Percentiles rank a stretch among this genome's conserved stretches.
phyloP scores from a whole-genome alignment of 805 yeast genomes.

The Scheffersomyces coipomensis region DNA sequence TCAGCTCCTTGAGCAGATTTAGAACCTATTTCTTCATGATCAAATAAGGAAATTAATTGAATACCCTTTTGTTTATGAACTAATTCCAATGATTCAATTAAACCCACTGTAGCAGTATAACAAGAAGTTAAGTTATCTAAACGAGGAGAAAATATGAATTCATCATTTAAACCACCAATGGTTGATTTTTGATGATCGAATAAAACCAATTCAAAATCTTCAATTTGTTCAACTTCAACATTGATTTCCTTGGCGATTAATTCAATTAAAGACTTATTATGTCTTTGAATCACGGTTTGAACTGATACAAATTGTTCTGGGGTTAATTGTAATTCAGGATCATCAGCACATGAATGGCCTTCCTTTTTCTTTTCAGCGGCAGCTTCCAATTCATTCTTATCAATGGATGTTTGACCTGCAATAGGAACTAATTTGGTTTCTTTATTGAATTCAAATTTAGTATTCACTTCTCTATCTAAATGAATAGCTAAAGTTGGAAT shows the following conservation, averaged over 20 bases:
- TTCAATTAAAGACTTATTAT: slow-evolving; percentile 67
- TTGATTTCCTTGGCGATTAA: slow-evolving; percentile 65
- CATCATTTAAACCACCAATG: slow-evolving; percentile 87
- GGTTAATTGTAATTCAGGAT: slow-evolving; percentile 46
- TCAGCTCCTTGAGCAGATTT: slow-evolving; percentile 95
- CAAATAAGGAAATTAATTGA: slow-evolving; percentile 79
- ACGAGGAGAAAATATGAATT: slow-evolving; percentile 88
- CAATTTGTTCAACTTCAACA: slow-evolving; percentile 56
- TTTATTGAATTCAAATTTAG: slow-evolving; percentile 82
- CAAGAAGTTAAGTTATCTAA: slow-evolving; percentile 89
- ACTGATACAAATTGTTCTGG: slow-evolving; percentile 63
- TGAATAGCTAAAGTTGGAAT: slow-evolving; percentile 96
- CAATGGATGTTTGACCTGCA: slow-evolving; percentile 54
- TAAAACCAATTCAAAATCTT: slow-evolving; percentile 85
- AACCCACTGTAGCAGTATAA: slow-evolving; percentile 71
- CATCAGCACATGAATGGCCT: slow-evolving; percentile 44
- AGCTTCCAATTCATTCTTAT: slow-evolving; percentile 14
- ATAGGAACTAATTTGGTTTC: slow-evolving; percentile 87
- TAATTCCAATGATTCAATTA: slow-evolving; percentile 51
- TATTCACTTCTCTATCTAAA: slow-evolving; percentile 71
- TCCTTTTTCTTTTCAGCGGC: slow-evolving; percentile 8
- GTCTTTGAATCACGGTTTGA: slow-evolving; percentile 67
- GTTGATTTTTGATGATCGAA: slow-evolving; percentile 82
- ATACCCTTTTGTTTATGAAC: slow-evolving; percentile 55
- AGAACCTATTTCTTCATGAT: slow-evolving; percentile 96